Evolutionary conservation across 164 flowering plant species (phyloP), one percentile per base, ranked within the genome.

Genomic region (Saururus chinensis): DNA sequence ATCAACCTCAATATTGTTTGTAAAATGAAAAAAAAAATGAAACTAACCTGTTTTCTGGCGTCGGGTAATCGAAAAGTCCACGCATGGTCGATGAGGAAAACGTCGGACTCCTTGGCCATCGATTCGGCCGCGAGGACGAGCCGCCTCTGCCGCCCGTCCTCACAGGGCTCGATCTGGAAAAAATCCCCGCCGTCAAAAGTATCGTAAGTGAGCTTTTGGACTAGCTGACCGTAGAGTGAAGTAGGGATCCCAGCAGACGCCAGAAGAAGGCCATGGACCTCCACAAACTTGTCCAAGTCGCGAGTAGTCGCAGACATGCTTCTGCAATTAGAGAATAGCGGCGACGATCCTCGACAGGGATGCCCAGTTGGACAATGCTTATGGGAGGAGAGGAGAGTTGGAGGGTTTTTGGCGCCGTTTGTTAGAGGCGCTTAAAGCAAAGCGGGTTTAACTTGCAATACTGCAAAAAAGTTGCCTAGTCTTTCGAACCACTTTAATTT

Each of bases 1-100:
- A 16, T 12, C 9, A 13, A 60, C 23, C 13, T 19, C 23, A 20
- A 57, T 25, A 30, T 2, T 30, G 37, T 30, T 30, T 30, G 24
- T 8, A 30, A 41, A 24, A 40, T 6, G 22, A 51, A 61, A 49
- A 4, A 19, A 42, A 60, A 57, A 12, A 11, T 25, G 4, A 37
- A 40, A 37, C 1, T 10, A 59, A 90, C 99, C 87, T 95, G 99
- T 58, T 88, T 84, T 54, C 76, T 82, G 60, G 93, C 91, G 74
- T 95, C 96, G 56, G 86, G 60, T 54, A 93, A 87, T 16, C 97
- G 91, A 69, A 95, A 95, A 19, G 95, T 84, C 99, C 96, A 95
- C 56, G 97, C 97, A 56, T 95, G 97, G 71, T 95, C 99, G 57
- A 91, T 66, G 25, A 95, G 85, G 71, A 95, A 85, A 35, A 95